Conservation (phyloP, 345 rosid species). For the Lagerstroemia speciosa region DNA sequence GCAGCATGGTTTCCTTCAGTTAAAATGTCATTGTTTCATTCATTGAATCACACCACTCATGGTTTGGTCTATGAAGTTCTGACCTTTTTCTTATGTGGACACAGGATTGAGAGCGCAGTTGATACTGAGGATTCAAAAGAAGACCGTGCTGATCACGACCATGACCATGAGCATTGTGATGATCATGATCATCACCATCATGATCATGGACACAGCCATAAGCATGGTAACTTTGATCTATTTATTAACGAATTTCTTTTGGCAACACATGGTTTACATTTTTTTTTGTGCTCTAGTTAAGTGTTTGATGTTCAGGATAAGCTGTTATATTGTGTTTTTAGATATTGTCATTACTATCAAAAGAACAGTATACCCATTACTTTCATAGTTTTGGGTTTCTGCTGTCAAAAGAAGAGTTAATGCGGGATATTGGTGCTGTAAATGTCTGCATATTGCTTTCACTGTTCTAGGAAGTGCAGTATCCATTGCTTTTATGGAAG, state of each 20-base stretch:
- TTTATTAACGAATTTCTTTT: not conserved
- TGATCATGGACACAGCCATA: conserved; percentile 43
- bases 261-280: not conserved
- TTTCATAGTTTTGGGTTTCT: not conserved
- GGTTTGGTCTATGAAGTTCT: not conserved
- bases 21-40: not conserved
- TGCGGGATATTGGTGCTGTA: not conserved
- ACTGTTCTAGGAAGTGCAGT: not conserved
- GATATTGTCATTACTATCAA: too few species aligned
- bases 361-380: too few species aligned
- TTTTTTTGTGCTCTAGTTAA: not conserved
- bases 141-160: conserved; percentile 36
- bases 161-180: conserved; percentile 29
- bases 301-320: not conserved
- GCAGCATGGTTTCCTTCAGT: not conserved
- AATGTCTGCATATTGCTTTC: not conserved
- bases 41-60: not conserved
- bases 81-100: conserved; percentile 1
- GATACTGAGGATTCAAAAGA: conserved; percentile 43
- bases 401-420: not conserved
- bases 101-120: conserved; percentile 80
- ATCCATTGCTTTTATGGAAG: not conserved
- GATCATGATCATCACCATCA: conserved; percentile 37
- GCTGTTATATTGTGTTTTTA: not conserved
- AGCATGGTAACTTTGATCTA: conserved; percentile 43